Conservation (phyloP, 495 filamentous ascomycete genomes). For the Saxophila tyrrhenica region DNA sequence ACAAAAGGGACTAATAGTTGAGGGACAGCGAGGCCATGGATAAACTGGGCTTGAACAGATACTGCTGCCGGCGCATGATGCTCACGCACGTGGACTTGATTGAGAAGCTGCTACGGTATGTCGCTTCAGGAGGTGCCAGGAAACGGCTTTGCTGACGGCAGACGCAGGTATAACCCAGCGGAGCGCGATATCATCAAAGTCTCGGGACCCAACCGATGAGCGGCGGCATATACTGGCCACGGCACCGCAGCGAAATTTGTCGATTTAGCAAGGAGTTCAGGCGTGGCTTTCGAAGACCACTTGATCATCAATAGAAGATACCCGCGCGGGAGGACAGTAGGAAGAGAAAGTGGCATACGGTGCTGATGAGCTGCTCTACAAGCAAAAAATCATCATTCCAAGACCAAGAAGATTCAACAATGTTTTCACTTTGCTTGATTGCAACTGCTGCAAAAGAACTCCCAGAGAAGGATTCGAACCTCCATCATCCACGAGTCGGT, state of each 20-base stretch:
- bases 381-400: background rate
- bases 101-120: slow-evolving; percentile 90
- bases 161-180: slow-evolving; percentile 17
- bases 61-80: slow-evolving; percentile 96
- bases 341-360: background rate
- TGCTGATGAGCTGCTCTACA: background rate
- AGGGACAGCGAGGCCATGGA: slow-evolving; percentile 58
- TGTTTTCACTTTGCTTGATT: background rate
- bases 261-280: background rate
- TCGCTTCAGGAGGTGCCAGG: no score
- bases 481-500: background rate
- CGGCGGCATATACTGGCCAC: background rate
- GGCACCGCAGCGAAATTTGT: background rate
- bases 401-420: background rate
- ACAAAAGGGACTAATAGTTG: background rate
- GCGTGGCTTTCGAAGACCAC: background rate
- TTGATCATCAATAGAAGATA: background rate
- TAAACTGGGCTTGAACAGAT: slow-evolving; percentile 79
- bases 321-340: background rate
- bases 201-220: background rate
- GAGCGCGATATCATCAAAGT: slow-evolving; percentile 19
- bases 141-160: background rate
- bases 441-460: background rate
- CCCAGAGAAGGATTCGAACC: background rate
- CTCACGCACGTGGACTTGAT: slow-evolving; percentile 99